phyloP scores from a whole-genome alignment of 1,139 yeast genomes.

The Suhomyces coccinellae region DNA sequence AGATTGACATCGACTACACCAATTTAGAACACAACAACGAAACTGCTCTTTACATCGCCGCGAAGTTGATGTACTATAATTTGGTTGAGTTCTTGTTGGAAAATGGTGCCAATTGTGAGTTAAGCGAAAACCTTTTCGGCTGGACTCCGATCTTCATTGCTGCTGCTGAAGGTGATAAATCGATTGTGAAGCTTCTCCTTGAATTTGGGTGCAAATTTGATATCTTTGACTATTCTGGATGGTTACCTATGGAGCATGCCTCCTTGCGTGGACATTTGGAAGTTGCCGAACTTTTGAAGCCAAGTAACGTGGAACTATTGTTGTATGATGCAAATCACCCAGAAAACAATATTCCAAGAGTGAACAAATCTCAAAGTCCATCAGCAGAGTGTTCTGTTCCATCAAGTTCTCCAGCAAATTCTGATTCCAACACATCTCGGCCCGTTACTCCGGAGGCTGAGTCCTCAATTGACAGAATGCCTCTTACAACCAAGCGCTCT shows the following conservation, averaged over 20 bases:
- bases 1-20: constrained; percentile 63
- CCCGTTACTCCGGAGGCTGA: constrained; percentile 8
- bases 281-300: constrained; percentile 62
- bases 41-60: constrained; percentile 78
- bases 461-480: constrained; percentile 41
- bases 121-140: constrained; percentile 77
- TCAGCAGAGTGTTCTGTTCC: constrained; percentile 3
- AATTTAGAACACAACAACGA: constrained; percentile 66
- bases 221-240: constrained; percentile 79
- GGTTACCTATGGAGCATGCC: constrained; percentile 98
- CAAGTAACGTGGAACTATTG: constrained; percentile 37
- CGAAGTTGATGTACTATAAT: constrained; percentile 59
- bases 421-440: not conserved
- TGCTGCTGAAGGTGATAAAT: constrained; percentile 77
- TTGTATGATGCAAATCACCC: constrained; percentile 43
- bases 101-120: constrained; percentile 68
- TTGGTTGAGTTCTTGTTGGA: constrained; percentile 58
- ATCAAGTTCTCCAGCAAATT: constrained; percentile 8
- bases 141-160: constrained; percentile 96
- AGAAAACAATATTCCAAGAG: constrained; percentile 37
- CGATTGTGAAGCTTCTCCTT: constrained; percentile 57
- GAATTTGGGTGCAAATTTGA: constrained; percentile 54
- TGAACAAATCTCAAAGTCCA: constrained; percentile 10
- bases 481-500: constrained; percentile 37
- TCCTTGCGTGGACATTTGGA: constrained; percentile 83